A percentile compares a stretch with the other conserved stretches of the same genome.
Evolutionary conservation across 176 grass and related monocot genomes (phyloP).

Genomic region (Eragrostis nindensis): DNA sequence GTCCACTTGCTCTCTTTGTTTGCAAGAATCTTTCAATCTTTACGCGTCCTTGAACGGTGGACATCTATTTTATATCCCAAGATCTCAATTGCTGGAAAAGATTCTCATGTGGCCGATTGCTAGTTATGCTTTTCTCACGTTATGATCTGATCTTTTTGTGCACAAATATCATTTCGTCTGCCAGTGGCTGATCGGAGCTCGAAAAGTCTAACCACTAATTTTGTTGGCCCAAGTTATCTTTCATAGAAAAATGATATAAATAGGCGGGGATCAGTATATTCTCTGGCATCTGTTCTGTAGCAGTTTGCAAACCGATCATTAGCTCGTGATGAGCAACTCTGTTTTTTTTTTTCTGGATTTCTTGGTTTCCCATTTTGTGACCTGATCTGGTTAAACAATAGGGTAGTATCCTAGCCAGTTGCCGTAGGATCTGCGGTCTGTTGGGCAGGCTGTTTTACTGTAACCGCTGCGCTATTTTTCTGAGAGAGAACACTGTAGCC

Average conservation of each 20-base stretch:
- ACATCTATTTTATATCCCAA: neutral
- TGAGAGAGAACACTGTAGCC: no score
- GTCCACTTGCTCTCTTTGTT: neutral
- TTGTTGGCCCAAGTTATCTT: neutral
- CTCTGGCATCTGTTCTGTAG: neutral
- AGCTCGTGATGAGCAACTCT: neutral
- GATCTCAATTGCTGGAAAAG: neutral
- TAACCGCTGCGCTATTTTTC: no score
- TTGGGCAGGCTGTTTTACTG: no score
- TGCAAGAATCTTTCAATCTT: slow-evolving; percentile 15
- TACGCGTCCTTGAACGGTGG: neutral
- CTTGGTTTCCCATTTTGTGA: neutral
- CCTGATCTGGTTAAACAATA: neutral
- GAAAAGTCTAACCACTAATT: neutral
- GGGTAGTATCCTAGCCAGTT: neutral
- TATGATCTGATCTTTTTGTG: neutral
- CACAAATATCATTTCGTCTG: neutral
- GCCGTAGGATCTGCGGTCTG: neutral
- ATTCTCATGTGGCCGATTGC: neutral
- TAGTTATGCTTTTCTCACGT: neutral
- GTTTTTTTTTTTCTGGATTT: neutral
- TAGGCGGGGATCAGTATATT: neutral
- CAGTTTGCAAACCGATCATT: neutral
- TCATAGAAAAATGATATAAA: neutral
- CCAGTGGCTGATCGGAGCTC: neutral